Conservation (phyloP, 257 asterid genomes). For the Solanum chiquidenum region DNA sequence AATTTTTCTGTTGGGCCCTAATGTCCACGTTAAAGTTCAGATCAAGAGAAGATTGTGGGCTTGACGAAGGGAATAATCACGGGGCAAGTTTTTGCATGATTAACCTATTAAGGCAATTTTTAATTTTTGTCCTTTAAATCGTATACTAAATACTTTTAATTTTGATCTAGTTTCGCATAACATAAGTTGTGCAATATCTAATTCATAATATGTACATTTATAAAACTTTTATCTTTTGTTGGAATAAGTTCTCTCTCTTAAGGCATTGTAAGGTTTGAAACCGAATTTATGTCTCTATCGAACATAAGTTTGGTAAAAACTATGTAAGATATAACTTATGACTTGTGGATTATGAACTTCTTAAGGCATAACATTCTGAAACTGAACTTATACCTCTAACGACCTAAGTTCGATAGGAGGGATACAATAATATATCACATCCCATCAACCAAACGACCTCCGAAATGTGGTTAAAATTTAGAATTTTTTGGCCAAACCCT, state of each 20-base stretch:
- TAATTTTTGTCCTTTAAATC: too few species aligned
- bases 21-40: not conserved
- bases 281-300: too few species aligned
- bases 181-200: not conserved
- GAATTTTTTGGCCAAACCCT: not conserved
- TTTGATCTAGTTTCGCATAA: too few species aligned
- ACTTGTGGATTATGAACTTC: accelerated
- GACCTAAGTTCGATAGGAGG: too few species aligned
- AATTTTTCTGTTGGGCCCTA: not conserved
- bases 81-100: not conserved
- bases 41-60: not conserved
- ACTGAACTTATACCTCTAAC: not conserved
- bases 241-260: not conserved
- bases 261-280: not conserved
- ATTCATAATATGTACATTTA: not conserved
- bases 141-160: too few species aligned
- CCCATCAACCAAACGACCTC: not conserved
- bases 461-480: not conserved
- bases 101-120: not conserved
- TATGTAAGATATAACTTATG: not conserved
- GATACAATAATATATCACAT: not conserved
- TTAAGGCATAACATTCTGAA: too few species aligned
- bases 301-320: not conserved
- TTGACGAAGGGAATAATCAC: not conserved
- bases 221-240: not conserved